Evolutionary conservation across 306 rosid species (phyloP).

Genomic region (Clitoria ternatea): DNA sequence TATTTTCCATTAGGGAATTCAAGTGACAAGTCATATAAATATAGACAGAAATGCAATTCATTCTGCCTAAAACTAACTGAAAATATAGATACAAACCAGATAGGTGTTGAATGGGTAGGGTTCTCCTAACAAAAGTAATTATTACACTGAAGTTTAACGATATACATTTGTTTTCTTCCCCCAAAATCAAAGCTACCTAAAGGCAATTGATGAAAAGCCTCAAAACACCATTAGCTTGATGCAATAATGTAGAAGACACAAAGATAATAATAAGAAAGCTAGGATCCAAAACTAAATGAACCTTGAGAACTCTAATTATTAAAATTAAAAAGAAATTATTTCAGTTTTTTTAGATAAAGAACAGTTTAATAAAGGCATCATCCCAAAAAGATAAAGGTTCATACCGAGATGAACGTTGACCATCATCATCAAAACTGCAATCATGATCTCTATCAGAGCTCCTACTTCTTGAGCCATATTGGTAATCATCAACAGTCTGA

Average conservation of each 20-base stretch:
- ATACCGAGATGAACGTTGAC: conserved; percentile 75
- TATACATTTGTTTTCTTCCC: not conserved
- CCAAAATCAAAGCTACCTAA: not conserved
- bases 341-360: not conserved
- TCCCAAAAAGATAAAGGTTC: conserved; percentile 12
- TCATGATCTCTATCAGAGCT: conserved; percentile 67
- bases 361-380: not conserved
- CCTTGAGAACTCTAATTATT: not conserved
- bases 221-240: not conserved
- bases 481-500: conserved; percentile 55
- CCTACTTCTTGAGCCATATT: conserved; percentile 57
- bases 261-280: not conserved
- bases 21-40: not conserved
- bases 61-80: not conserved
- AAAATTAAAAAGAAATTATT: not conserved
- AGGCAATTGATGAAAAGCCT: not conserved
- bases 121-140: not conserved
- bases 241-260: not conserved
- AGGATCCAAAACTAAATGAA: conserved; percentile 7
- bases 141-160: not conserved
- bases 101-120: not conserved
- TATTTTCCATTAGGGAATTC: not conserved
- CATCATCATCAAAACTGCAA: conserved; percentile 57
- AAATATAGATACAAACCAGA: not conserved
- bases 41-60: not conserved